Percentiles rank a stretch among this genome's conserved stretches.
Conservation (phyloP, 2,329 filamentous ascomycete species). For the Talaromyces sp. region DNA sequence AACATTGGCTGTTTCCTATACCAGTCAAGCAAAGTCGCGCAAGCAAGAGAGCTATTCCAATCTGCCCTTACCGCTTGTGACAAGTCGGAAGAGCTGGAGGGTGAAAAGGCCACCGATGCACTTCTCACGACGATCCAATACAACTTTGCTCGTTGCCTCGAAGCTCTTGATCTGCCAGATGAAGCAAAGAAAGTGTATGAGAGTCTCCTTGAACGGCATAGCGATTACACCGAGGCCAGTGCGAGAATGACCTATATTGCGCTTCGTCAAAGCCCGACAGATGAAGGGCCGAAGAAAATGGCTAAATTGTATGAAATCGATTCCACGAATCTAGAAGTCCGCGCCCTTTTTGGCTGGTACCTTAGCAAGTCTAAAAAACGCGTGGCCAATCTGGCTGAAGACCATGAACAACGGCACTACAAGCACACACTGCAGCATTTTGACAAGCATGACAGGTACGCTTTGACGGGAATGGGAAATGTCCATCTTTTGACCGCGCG, state of each 20-base stretch:
- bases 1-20: slow-evolving; percentile 97
- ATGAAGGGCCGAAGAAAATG: slow-evolving; percentile 81
- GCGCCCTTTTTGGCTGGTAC: slow-evolving; percentile 93
- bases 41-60: slow-evolving; percentile 83
- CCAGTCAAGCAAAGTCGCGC: slow-evolving; percentile 73
- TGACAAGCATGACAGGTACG: slow-evolving; percentile 98
- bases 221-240: slow-evolving; percentile 87
- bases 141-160: slow-evolving; percentile 90
- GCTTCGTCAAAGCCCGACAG: slow-evolving; percentile 70
- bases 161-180: slow-evolving; percentile 72
- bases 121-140: slow-evolving; percentile 94
- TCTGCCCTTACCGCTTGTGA: slow-evolving; percentile 85
- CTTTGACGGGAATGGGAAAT: slow-evolving; percentile 94
- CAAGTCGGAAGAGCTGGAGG: slow-evolving; percentile 41
- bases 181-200: slow-evolving; percentile 87
- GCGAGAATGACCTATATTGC: slow-evolving; percentile 87
- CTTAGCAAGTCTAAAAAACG: slow-evolving; percentile 83
- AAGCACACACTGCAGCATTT: slow-evolving; percentile 92
- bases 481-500: slow-evolving; percentile 80
- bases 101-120: slow-evolving; percentile 76
- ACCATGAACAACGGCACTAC: slow-evolving; percentile 87
- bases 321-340: slow-evolving; percentile 80
- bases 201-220: slow-evolving; percentile 74
- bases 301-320: slow-evolving; percentile 80
- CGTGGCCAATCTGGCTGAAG: slow-evolving; percentile 73